These are phyloP conservation scores for Fusarium guadeloupense DNA, from an alignment of 2,329 filamentous ascomycete genomes.

Conservation along the genomic window DNA sequence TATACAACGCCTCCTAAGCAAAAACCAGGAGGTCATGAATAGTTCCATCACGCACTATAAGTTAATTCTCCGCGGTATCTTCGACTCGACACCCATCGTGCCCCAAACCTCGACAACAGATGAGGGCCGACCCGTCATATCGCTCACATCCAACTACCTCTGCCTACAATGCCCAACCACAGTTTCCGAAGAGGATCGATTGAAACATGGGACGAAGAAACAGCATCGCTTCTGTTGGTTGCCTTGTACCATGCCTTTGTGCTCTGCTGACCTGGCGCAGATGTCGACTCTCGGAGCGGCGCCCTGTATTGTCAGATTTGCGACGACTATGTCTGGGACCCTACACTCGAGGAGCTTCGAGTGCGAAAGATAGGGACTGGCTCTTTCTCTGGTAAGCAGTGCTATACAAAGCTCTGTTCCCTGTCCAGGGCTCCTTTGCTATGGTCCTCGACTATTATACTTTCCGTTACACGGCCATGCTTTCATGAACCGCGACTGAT, in stretches of 20 bases:
- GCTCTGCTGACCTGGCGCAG: conserved; percentile 55
- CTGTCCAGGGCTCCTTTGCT: not conserved
- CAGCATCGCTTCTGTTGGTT: conserved; percentile 76
- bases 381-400: conserved; percentile 67
- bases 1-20: conserved; percentile 72
- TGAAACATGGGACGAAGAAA: conserved; percentile 74
- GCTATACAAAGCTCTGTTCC: not conserved
- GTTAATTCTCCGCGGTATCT: conserved; percentile 74
- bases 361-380: conserved; percentile 74
- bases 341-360: conserved; percentile 78
- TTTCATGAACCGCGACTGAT: conserved; percentile 2
- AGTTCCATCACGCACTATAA: conserved; percentile 77
- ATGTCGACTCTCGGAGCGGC: conserved; percentile 80
- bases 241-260: not conserved
- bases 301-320: conserved; percentile 83
- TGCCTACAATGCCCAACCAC: conserved; percentile 78
- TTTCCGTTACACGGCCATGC: not conserved
- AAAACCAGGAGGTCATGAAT: conserved; percentile 70
- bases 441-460: not conserved
- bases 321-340: conserved; percentile 84
- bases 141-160: conserved; percentile 73
- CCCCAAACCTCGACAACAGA: conserved; percentile 70
- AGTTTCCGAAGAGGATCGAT: conserved; percentile 70
- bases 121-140: conserved; percentile 67
- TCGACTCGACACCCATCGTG: conserved; percentile 71